phyloP scores from a whole-genome alignment of 805 yeast genomes.

The Saccharomycopsis vini region DNA sequence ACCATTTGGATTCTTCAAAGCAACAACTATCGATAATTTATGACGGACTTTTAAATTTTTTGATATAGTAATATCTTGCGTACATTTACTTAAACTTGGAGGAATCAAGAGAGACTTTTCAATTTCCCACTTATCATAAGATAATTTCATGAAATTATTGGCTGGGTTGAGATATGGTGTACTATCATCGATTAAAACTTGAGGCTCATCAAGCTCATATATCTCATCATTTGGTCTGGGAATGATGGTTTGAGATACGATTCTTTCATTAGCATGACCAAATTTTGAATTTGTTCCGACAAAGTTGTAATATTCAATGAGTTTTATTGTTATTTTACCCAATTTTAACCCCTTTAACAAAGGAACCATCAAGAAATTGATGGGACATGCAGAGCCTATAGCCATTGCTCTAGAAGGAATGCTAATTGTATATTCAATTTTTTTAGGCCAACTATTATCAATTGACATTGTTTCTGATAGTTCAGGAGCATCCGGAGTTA shows the following conservation, averaged over 20 bases:
- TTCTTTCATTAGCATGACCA: conserved; percentile 53
- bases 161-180: conserved; percentile 4
- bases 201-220: conserved; percentile 5
- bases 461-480: conserved; percentile 86
- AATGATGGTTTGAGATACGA: conserved; percentile 41
- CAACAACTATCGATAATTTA: conserved; percentile 73
- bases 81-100: conserved; percentile 58
- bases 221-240: conserved; percentile 21
- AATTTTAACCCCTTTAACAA: conserved; percentile 68
- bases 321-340: conserved; percentile 60
- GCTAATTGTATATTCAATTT: conserved; percentile 81
- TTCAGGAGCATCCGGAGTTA: conserved; percentile 81
- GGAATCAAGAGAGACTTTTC: conserved; percentile 57
- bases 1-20: conserved; percentile 79
- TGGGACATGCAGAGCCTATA: conserved; percentile 69
- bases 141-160: conserved; percentile 9
- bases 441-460: conserved; percentile 91
- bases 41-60: conserved; percentile 76
- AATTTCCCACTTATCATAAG: conserved; percentile 64
- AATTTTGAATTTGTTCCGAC: not conserved
- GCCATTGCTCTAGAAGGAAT: conserved; percentile 86
- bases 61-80: conserved; percentile 78
- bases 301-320: conserved; percentile 57
- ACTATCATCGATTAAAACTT: not conserved
- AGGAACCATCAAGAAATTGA: conserved; percentile 68